Percentiles rank a stretch among this genome's conserved stretches.
Conservation (phyloP, 352 stramenopile species). For the Phytophthora sojae region DNA sequence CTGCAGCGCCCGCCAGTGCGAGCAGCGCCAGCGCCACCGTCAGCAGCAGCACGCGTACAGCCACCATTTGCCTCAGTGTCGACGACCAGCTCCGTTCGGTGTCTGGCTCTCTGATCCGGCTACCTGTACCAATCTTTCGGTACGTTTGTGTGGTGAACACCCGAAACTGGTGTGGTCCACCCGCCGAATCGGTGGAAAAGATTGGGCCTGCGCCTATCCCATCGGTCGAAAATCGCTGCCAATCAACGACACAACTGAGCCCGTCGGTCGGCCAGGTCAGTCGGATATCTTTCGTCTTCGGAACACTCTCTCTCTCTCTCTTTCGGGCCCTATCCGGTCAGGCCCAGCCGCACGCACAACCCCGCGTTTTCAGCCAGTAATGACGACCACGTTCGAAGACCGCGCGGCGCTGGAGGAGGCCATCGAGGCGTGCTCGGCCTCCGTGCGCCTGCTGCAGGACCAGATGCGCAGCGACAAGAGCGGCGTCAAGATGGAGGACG, state of each 20-base stretch:
- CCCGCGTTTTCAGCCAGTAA: constrained; percentile 2
- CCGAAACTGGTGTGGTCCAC: not conserved
- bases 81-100: constrained; percentile 2
- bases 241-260: constrained; percentile 11
- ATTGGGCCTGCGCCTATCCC: not conserved
- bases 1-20: not conserved
- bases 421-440: constrained; percentile 61
- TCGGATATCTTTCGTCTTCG: constrained; percentile 25
- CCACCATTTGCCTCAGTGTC: constrained; percentile 1
- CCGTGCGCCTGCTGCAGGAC: constrained; percentile 69
- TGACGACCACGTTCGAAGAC: constrained; percentile 55
- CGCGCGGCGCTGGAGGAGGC: constrained; percentile 54
- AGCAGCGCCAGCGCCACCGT: constrained; percentile 22
- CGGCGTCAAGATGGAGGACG: constrained; percentile 50
- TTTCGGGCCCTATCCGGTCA: not conserved
- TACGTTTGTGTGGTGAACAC: constrained; percentile 12
- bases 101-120: constrained; percentile 30
- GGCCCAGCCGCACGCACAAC: not conserved
- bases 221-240: constrained; percentile 29
- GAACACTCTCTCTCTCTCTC: not conserved
- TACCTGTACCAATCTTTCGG: constrained; percentile 12
- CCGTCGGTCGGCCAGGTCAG: constrained; percentile 11
- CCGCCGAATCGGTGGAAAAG: constrained; percentile 4
- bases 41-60: constrained; percentile 20
- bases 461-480: constrained; percentile 52